Conservation (phyloP, 805 yeast species). For the Groenewaldozyma salmanticensis region DNA sequence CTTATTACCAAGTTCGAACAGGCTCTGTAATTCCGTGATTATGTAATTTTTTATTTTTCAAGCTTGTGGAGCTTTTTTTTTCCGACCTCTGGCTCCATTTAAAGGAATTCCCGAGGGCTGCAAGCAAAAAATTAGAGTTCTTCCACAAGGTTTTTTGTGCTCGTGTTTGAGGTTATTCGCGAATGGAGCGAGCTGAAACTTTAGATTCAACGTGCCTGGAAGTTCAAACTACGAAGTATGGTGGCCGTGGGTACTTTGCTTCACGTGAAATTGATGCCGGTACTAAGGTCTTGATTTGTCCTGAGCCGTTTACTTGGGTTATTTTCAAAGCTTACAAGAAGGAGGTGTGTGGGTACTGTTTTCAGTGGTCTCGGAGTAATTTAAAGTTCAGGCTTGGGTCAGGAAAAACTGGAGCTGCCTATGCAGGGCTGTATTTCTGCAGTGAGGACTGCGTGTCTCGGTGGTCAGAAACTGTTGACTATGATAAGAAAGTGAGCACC, state of each 20-base stretch:
- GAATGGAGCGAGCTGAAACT: too few relatives aligned
- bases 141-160: too few relatives aligned
- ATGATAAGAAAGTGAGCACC: constrained; percentile 27
- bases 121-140: too few relatives aligned
- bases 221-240: constrained; percentile 32
- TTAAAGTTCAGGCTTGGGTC: constrained; percentile 33
- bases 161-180: too few relatives aligned
- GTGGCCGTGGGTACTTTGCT: constrained; percentile 60
- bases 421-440: constrained; percentile 46
- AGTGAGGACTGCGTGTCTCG: constrained; percentile 33
- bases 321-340: constrained; percentile 46
- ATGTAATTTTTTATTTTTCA: too few relatives aligned
- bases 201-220: too few relatives aligned
- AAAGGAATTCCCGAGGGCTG: too few relatives aligned
- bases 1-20: too few relatives aligned
- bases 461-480: constrained; percentile 31
- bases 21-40: too few relatives aligned
- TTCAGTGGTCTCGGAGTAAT: constrained; percentile 38
- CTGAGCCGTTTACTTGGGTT: constrained; percentile 38
- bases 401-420: constrained; percentile 18
- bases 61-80: too few relatives aligned
- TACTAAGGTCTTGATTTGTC: constrained; percentile 33
- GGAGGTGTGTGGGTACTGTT: constrained; percentile 53
- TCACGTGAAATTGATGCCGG: constrained; percentile 30
- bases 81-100: too few relatives aligned